Evolutionary conservation across 345 rosid species (phyloP).

Genomic region (Mallotus nudiflorus): DNA sequence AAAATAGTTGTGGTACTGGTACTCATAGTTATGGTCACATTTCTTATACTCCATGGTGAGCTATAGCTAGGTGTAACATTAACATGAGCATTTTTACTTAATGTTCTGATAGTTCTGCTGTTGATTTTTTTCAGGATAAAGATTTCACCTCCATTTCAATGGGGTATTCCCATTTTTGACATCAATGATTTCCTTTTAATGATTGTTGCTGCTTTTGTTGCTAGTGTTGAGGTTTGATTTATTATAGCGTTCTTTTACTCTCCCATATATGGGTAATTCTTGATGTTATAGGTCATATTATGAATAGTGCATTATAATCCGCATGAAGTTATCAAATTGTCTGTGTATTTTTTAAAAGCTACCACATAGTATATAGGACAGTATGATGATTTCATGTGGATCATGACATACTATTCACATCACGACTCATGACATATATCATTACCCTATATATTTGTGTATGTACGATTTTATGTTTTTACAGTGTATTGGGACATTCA

Average conservation of each 20-base stretch:
- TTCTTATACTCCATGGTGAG: conserved; percentile 71
- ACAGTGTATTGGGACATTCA: conserved; percentile 20
- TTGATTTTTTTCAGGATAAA: conserved; percentile 51
- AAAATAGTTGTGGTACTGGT: conserved; percentile 69
- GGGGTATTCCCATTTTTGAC: conserved; percentile 68
- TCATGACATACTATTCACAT: not conserved
- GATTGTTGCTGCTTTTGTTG: conserved; percentile 75
- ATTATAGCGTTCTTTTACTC: not conserved
- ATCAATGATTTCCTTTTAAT: conserved; percentile 58
- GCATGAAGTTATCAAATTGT: no score
- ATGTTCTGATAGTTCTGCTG: not conserved
- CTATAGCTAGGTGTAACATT: no score
- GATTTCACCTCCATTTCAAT: conserved; percentile 78
- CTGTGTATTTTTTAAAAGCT: no score
- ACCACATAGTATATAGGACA: no score
- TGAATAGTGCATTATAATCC: no score
- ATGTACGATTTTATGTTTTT: not conserved
- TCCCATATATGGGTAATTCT: no score
- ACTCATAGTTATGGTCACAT: conserved; percentile 82
- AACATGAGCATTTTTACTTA: no score
- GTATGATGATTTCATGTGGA: not conserved
- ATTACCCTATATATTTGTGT: no score
- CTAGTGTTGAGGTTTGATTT: conserved; percentile 63
- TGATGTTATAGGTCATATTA: no score
- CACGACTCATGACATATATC: no score